A percentile compares a stretch with the other conserved stretches of the same genome.
Conservation (phyloP, 192 early-diverging fungal genomes). For the Helicostylum pulchrum region DNA sequence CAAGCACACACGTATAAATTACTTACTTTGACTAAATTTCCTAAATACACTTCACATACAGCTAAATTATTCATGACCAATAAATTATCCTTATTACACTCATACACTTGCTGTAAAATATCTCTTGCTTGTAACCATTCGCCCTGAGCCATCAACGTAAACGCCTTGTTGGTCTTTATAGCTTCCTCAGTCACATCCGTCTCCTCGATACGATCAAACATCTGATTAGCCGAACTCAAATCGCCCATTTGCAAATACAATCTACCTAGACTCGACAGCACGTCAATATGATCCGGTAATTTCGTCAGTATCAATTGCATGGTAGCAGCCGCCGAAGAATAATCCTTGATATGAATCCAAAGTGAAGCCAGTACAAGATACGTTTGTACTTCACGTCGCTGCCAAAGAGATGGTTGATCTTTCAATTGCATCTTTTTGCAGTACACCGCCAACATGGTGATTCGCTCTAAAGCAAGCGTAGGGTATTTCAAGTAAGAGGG, state of each 20-base stretch:
- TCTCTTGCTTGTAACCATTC: constrained; percentile 42
- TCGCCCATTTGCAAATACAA: constrained; percentile 48
- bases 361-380: constrained; percentile 46
- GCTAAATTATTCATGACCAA: constrained; percentile 47
- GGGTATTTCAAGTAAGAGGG: constrained; percentile 39
- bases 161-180: constrained; percentile 38
- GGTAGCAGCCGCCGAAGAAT: constrained; percentile 32
- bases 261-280: constrained; percentile 43
- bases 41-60: constrained; percentile 49
- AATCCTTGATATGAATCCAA: constrained; percentile 43
- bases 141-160: constrained; percentile 38
- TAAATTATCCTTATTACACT: constrained; percentile 43
- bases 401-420: constrained; percentile 25
- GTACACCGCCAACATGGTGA: constrained; percentile 39
- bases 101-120: constrained; percentile 39
- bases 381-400: constrained; percentile 35
- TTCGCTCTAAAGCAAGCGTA: constrained; percentile 40
- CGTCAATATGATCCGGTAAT: constrained; percentile 30
- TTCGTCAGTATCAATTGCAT: constrained; percentile 32
- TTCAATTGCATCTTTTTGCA: constrained; percentile 39
- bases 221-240: constrained; percentile 31
- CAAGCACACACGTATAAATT: not conserved
- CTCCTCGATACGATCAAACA: constrained; percentile 17
- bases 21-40: constrained; percentile 33
- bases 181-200: constrained; percentile 22